These are phyloP conservation scores for Pisolithus sp. DNA, from an alignment of 768 basidiomycete species.

Conservation along the genomic window DNA sequence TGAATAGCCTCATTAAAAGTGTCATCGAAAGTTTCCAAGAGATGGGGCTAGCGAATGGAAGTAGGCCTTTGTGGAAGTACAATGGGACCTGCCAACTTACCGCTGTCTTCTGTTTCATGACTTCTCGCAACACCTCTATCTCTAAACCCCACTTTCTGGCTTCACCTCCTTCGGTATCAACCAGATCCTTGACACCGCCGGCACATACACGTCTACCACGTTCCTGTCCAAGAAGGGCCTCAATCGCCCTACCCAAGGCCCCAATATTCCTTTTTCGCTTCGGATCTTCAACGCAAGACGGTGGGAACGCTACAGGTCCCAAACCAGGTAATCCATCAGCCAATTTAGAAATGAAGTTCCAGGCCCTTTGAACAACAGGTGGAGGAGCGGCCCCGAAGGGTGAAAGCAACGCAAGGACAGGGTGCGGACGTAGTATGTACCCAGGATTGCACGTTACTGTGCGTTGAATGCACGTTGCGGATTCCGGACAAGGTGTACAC, in stretches of 20 bases:
- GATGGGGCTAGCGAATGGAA: conserved; percentile 40
- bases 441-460: conserved; percentile 61
- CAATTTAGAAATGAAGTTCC: conserved; percentile 40
- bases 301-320: conserved; percentile 72
- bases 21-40: conserved; percentile 58
- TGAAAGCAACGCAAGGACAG: conserved; percentile 42
- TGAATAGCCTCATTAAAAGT: conserved; percentile 76
- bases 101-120: conserved; percentile 50
- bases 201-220: conserved; percentile 61
- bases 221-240: conserved; percentile 54
- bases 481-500: conserved; percentile 70
- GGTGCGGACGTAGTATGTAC: conserved; percentile 59
- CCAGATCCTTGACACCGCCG: conserved; percentile 33
- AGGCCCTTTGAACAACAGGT: conserved; percentile 34
- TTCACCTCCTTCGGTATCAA: conserved; percentile 54
- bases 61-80: conserved; percentile 11
- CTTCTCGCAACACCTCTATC: conserved; percentile 49
- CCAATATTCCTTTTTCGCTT: conserved; percentile 69
- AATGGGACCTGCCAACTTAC: conserved; percentile 31
- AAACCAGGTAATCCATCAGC: conserved; percentile 70
- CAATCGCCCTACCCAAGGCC: conserved; percentile 65
- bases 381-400: conserved; percentile 34
- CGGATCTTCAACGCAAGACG: conserved; percentile 73
- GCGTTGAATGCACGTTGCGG: conserved; percentile 54
- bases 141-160: conserved; percentile 74